These are phyloP conservation scores for Fusarium compactum DNA, from an alignment of 2,329 filamentous ascomycete species.

Conservation along the genomic window DNA sequence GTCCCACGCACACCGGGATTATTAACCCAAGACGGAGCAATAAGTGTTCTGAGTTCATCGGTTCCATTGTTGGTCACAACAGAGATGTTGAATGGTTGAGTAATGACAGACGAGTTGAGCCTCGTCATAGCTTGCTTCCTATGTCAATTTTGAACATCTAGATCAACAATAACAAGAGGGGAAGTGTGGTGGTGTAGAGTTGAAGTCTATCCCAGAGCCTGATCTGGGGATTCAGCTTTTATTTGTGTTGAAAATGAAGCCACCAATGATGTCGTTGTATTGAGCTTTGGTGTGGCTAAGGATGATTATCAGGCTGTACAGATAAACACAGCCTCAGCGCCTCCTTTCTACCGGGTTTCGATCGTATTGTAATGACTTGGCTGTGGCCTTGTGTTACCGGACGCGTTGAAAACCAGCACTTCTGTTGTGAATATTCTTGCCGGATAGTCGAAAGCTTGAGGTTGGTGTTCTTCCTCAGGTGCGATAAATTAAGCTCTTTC, in stretches of 20 bases:
- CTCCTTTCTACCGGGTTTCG: too few species aligned
- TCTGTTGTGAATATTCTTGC: background rate
- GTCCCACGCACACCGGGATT: background rate
- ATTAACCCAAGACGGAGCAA: background rate
- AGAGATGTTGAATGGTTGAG: background rate
- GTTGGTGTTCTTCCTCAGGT: background rate
- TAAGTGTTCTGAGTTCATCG: background rate
- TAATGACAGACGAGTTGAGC: background rate
- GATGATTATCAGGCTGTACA: too few species aligned
- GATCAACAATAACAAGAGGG: too few species aligned
- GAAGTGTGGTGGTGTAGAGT: background rate
- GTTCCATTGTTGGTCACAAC: background rate
- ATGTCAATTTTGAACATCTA: rapidly evolving
- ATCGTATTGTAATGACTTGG: too few species aligned
- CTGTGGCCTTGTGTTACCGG: too few species aligned
- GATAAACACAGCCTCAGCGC: too few species aligned
- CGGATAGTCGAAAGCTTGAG: background rate
- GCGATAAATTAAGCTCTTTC: too few species aligned
- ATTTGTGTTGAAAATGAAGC: too few species aligned
- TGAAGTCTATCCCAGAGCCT: too few species aligned
- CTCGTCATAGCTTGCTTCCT: background rate
- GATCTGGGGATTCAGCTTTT: background rate
- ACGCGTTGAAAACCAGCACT: background rate
- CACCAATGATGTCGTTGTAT: rapidly evolving
- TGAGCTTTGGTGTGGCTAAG: background rate